Evolutionary conservation across 345 rosid species (phyloP), one percentile per base, ranked within the genome.

Genomic region (Dipteronia dyeriana): DNA sequence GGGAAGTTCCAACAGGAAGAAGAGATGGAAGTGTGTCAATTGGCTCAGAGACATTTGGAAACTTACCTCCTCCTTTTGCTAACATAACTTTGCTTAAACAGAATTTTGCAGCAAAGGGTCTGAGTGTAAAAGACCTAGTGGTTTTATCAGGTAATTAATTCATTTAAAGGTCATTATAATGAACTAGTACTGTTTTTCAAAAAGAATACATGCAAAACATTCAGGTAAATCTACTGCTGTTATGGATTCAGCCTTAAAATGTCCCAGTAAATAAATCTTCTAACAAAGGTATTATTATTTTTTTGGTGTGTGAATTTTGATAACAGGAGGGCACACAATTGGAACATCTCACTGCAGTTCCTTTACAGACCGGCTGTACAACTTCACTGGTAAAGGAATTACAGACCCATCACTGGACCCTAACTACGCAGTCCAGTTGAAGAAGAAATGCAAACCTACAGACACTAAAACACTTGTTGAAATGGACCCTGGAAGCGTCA

Each of bases 401-500:
- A 68, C 82, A 0, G 94, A 90, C 75, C 91, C 94, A 0, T 3
- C 91, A 1, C 34, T 91, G 85, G 88, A 91, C 72, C 83, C 85
- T 0, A 78, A 66, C 66, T 90, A 90, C 74, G 82, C 88, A 5
- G 80, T 78, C 23, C 0, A 57, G 10, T 20, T 91, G 82, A 91
- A 84, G 86, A 69, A 45, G 25, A 86, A 75, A 79, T 88, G 92
- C 66, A 87, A 81, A 70, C 88, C 88, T 0, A 83, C 76, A 49
- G 86, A 82, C 61, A 31, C 47, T 49, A 83, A 4, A 1, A 72
- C 85, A 1, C 0, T 78, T 7, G 68, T 83, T 9, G 88, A 84
- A 38, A 89, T 91, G 95, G 93, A 89, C 57, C 95, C 92, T 0
- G 91, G 89, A 9, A 89, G 89, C 79, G 85, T 76, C 80, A 77